Evolutionary conservation across 2,329 filamentous ascomycete genomes (phyloP).

Genomic region (Raffaelea arxii): DNA sequence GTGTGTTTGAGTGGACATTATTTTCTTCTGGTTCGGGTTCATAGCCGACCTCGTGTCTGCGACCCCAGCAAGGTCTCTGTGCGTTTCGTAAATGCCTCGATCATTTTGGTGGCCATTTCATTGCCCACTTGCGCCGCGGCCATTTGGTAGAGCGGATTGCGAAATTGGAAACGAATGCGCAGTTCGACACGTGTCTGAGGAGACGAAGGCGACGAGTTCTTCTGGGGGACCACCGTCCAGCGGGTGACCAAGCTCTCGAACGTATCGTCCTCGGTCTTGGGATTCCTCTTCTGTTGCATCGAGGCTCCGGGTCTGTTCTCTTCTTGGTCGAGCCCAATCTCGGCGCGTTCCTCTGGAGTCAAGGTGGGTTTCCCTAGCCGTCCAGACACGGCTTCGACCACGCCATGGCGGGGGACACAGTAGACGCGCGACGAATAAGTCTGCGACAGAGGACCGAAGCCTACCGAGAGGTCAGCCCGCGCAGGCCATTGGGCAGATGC

Average conservation of each 20-base stretch:
- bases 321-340: constrained; percentile 13
- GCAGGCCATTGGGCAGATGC: constrained; percentile 51
- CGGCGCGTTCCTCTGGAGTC: constrained; percentile 22
- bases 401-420: constrained; percentile 53
- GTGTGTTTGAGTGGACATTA: neutral
- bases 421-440: constrained; percentile 70
- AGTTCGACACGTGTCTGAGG: constrained; percentile 65
- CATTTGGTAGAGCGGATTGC: constrained; percentile 78
- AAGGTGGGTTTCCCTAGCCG: constrained; percentile 25
- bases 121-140: constrained; percentile 74
- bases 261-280: constrained; percentile 24
- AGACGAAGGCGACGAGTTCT: constrained; percentile 8
- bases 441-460: constrained; percentile 77
- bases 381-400: constrained; percentile 72
- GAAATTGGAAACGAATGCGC: constrained; percentile 71
- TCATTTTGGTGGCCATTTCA: constrained; percentile 79
- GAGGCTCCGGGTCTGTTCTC: neutral
- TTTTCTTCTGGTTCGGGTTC: neutral
- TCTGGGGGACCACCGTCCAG: constrained; percentile 52
- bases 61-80: constrained; percentile 43
- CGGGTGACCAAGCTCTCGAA: constrained; percentile 61
- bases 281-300: neutral
- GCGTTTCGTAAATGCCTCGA: constrained; percentile 82
- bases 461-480: constrained; percentile 69
- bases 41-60: neutral